Base-by-base conservation (phyloP, 2,329 filamentous ascomycete genomes). In the Aspergillus amoenus region DNA sequence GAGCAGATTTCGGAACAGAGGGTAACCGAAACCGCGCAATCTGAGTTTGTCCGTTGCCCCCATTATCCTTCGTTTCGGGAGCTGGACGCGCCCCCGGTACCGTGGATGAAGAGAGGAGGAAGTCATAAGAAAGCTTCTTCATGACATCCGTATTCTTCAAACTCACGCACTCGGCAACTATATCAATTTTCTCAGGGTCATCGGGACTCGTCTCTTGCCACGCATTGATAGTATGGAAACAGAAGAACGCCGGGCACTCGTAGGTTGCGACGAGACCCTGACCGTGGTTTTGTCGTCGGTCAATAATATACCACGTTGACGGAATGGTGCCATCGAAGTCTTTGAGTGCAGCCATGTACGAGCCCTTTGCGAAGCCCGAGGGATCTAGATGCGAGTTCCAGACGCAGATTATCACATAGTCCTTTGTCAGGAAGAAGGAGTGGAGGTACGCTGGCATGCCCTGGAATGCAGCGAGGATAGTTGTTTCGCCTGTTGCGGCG, bases 211-310 rank as follows among this genome's bases (percentile, higher is more conserved):
- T 64, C 61, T 90, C 82, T 66, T 93, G 89, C 69, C 87, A 94
- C 0, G 89, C 84, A 64, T 95, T 95, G 68, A 91, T 78, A 0
- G 84, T 84, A 73, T 96, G 91, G 71, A 95, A 95, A 72, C 85
- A 88, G 77, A 93, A 95, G 46, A 86, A 86, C 0, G 88, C 82
- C 0, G 84, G 80, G 15, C 84, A 88, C 17, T 87, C 82, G 66
- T 89, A 93, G 2, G 81, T 83, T 7, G 84, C 87, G 0, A 94
- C 81, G 0, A 94, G 75, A 0, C 90, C 90, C 47, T 79, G 79
- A 4, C 79, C 82, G 78, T 73, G 3, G 7, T 4, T 69, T 78
- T 69, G 1, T 18, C 40, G 13, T 11, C 90, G 84, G 68, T 94
- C 90, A 17, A 95, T 73, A 0, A 95, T 83, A 61, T 89, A 85